Evolutionary conservation across 192 early-diverging fungal species (phyloP).

Genomic region (Podila minutissima): DNA sequence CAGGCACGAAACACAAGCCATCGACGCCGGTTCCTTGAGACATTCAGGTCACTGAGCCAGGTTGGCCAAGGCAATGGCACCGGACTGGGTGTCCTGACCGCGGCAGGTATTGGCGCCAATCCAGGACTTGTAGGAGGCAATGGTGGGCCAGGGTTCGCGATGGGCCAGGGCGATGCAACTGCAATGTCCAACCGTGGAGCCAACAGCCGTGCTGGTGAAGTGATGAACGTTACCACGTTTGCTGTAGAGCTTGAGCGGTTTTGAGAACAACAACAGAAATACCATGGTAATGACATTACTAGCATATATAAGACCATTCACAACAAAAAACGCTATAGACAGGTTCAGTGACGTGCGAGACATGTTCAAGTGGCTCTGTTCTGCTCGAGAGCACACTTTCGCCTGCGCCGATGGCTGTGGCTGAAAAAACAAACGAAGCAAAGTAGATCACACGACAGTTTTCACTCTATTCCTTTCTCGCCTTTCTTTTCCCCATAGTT

Average conservation of each 20-base stretch:
- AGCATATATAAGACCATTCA: no score
- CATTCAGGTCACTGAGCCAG: conserved; percentile 39
- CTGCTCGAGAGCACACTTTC: no score
- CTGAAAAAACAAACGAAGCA: no score
- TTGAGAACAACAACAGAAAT: background rate
- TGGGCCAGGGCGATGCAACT: background rate
- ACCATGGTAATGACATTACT: no score
- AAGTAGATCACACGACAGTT: no score
- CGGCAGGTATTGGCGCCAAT: conserved; percentile 8
- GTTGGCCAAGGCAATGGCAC: conserved; percentile 13
- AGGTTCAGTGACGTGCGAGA: no score
- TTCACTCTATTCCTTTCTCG: no score
- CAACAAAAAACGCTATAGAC: no score
- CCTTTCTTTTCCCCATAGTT: no score
- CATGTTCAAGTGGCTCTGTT: no score
- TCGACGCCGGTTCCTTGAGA: conserved; percentile 29
- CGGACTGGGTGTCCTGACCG: conserved; percentile 21
- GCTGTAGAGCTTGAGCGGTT: conserved; percentile 38
- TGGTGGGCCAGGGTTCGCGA: background rate
- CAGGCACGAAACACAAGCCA: conserved; percentile 15
- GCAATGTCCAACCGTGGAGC: background rate
- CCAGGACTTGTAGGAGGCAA: background rate
- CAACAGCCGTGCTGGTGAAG: conserved; percentile 28
- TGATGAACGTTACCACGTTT: conserved; percentile 50
- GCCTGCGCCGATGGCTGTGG: no score